These are phyloP conservation scores for Tetrapisispora pingtungensis DNA, from an alignment of 805 yeast species.

Conservation along the genomic window DNA sequence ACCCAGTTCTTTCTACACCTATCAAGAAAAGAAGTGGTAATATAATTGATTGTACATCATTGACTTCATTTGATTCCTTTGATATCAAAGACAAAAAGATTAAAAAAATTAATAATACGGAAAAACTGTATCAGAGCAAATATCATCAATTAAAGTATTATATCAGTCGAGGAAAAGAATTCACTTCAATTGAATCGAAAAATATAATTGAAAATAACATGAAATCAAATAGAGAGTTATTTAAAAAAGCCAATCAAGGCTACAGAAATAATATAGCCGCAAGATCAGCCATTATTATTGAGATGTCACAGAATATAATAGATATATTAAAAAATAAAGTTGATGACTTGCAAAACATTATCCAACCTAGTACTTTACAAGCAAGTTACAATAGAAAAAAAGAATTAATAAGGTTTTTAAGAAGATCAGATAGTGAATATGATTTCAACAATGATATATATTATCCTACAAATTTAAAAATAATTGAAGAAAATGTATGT, in stretches of 20 bases:
- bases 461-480: slow-evolving; percentile 38
- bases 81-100: neutral
- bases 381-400: slow-evolving; percentile 15
- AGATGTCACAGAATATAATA: slow-evolving; percentile 29
- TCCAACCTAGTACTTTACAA: slow-evolving; percentile 21
- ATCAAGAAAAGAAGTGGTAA: neutral
- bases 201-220: slow-evolving; percentile 2
- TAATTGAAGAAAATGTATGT: slow-evolving; percentile 35
- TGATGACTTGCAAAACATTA: slow-evolving; percentile 12
- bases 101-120: too few relatives aligned
- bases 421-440: slow-evolving; percentile 41
- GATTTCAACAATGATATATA: slow-evolving; percentile 41
- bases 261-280: slow-evolving; percentile 41
- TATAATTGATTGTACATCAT: neutral
- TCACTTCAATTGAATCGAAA: slow-evolving; percentile 17
- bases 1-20: slow-evolving; percentile 1
- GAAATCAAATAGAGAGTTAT: slow-evolving; percentile 8
- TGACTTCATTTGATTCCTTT: too few relatives aligned
- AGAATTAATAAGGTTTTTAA: slow-evolving; percentile 44
- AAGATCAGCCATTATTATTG: slow-evolving; percentile 39
- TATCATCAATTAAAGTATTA: slow-evolving; percentile 8
- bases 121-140: neutral
- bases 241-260: slow-evolving; percentile 31
- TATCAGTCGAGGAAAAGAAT: slow-evolving; percentile 17
- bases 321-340: slow-evolving; percentile 22